Conservation (phyloP, 257 asterid species). For the Plectranthus barbatus region DNA sequence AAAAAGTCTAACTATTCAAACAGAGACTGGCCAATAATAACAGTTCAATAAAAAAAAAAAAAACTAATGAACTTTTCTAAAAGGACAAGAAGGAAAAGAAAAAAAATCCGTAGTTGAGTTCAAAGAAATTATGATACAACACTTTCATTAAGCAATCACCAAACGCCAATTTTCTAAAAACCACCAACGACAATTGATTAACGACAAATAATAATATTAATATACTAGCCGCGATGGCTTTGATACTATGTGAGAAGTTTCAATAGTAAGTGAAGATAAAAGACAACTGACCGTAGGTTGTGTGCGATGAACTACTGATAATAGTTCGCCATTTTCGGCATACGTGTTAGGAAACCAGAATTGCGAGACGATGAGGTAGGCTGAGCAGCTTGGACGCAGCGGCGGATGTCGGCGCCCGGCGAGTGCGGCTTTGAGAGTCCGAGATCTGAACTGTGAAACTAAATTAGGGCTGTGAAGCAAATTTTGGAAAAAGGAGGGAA, state of each 20-base stretch:
- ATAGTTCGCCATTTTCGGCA: neutral
- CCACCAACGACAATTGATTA: neutral
- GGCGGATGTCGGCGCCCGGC: too few relatives aligned
- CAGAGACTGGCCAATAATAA: neutral
- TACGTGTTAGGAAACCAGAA: too few relatives aligned
- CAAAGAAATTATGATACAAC: neutral
- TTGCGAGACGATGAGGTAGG: too few relatives aligned
- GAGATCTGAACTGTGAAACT: too few relatives aligned
- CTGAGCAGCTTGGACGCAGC: too few relatives aligned
- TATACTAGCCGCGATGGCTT: too few relatives aligned
- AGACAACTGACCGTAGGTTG: neutral
- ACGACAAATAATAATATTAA: neutral
- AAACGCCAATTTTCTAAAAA: too few relatives aligned
- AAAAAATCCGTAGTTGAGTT: neutral
- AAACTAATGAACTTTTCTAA: neutral
- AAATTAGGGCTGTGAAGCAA: too few relatives aligned
- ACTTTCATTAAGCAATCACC: neutral
- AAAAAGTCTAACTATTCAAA: neutral
- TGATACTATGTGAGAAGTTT: constrained; percentile 20
- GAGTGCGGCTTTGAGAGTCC: too few relatives aligned
- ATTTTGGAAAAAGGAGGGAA: too few relatives aligned
- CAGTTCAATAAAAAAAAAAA: neutral
- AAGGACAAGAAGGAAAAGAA: neutral
- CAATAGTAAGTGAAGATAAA: constrained; percentile 17
- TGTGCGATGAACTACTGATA: neutral